Evolutionary conservation across 495 filamentous ascomycete species (phyloP), one percentile per base, ranked within the genome.

Genomic region (Podospora appendiculata): DNA sequence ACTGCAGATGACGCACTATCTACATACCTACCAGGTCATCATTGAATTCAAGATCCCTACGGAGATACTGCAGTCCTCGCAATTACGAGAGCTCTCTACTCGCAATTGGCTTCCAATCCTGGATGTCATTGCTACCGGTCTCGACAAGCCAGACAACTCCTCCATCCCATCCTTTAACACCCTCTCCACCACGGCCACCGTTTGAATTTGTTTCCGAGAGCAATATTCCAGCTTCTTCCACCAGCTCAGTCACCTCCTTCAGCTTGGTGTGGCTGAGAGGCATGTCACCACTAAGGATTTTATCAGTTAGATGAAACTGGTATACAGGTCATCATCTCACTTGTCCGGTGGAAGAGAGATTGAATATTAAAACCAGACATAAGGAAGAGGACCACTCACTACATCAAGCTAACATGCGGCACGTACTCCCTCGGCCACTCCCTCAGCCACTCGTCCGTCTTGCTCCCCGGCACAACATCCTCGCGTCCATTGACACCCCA

Each of bases 81-180:
- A 5, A 6, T 25, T 41, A 38, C 48, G 10, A 61, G 11, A 65
- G 51, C 45, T 54, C 53, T 35, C 55, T 58, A 16, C 47, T 59
- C 3, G 63, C 65, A 38, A 68, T 58, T 6, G 63, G 60, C 53
- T 59, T 64, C 60, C 65, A 68, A 39, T 62, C 56, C 8, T 38
- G 32, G 42, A 66, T 64, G 13, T 60, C 56, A 10, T 38, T 38
- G 17, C 41, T 51, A 40, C 61, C 60, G 0, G 62, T 65, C 4
- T 56, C 56, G n/a, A 68, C 62, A 10, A 68, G 55, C 65, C 63
- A 66, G 9, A 68, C 46, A 16, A 61, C 57, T 2, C 65, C 65
- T 40, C 65, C 65, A 4, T 60, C 54, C 65, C 65, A 68, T 6
- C 62, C 62, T 0, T 34, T 35, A 3, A 18, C 53, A 11, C 25